Percentiles rank a stretch among this genome's conserved stretches.
Evolutionary conservation across 2,329 filamentous ascomycete genomes (phyloP).

Genomic region (Exophiala alcalophila): DNA sequence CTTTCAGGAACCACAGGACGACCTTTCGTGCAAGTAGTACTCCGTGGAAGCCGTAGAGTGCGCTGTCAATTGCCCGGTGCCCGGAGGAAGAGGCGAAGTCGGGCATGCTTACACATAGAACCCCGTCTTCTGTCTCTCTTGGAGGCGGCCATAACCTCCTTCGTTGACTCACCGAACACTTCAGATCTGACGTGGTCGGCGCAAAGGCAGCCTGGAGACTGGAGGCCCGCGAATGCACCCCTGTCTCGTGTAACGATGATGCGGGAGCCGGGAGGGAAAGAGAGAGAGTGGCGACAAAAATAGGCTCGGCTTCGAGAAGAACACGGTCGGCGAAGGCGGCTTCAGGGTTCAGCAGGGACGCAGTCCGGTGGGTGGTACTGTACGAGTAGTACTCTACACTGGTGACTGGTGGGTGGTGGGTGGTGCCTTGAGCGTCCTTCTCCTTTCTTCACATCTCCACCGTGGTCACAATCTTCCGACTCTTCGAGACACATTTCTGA

Average conservation of each 20-base stretch:
- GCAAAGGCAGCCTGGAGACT: constrained; percentile 8
- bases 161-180: not conserved
- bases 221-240: constrained; percentile 1
- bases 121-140: too few species aligned
- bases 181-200: constrained; percentile 19
- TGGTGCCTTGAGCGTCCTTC: not conserved
- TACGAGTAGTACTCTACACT: not conserved
- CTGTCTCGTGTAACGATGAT: not conserved
- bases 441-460: not conserved
- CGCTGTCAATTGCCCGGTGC: not conserved
- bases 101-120: constrained; percentile 15
- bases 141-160: not conserved
- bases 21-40: too few species aligned
- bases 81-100: constrained; percentile 1
- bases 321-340: too few species aligned
- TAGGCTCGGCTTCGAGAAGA: constrained; percentile 18
- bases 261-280: constrained; percentile 1
- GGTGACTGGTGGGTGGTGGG: not conserved
- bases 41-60: too few species aligned
- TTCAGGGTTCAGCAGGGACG: not conserved
- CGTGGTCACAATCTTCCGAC: not conserved
- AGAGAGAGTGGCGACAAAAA: constrained; percentile 25
- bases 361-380: not conserved
- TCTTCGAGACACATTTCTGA: constrained; percentile 8
- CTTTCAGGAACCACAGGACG: not conserved